Evolutionary conservation across 2,329 filamentous ascomycete species (phyloP).

Genomic region (Colletotrichum theobromicola): DNA sequence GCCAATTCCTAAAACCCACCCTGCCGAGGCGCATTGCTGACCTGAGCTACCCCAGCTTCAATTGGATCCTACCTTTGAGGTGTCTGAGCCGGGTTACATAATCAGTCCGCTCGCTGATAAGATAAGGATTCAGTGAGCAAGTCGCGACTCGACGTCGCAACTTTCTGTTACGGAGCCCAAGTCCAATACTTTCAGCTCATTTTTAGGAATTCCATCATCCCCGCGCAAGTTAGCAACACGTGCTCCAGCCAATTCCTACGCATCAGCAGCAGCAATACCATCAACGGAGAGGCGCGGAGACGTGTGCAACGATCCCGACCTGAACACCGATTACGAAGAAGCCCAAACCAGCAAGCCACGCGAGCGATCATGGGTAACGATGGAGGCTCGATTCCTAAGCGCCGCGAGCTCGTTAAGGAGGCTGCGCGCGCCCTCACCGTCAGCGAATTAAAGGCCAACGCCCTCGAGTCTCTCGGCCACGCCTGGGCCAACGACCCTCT

Average conservation of each 20-base stretch:
- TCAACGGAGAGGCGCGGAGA: not conserved
- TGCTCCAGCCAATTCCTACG: not conserved
- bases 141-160: not conserved
- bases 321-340: not conserved
- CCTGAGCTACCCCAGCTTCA: not conserved
- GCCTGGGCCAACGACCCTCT: conserved; percentile 88
- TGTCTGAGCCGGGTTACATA: not conserved
- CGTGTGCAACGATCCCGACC: not conserved
- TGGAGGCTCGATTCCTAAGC: conserved; percentile 93
- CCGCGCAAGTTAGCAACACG: not conserved
- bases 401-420: conserved; percentile 94
- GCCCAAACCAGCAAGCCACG: not conserved
- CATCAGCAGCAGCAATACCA: not conserved
- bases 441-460: conserved; percentile 86
- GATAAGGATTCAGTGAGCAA: not conserved
- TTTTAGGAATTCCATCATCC: not conserved
- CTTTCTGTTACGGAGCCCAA: not conserved
- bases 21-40: not conserved
- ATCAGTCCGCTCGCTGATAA: not conserved
- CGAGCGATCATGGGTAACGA: conserved; percentile 84
- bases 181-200: not conserved
- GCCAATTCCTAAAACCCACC: not conserved
- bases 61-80: not conserved
- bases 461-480: conserved; percentile 83
- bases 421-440: conserved; percentile 83